Base-by-base conservation (phyloP, 2,329 filamentous ascomycete genomes). In the Chaetomiaceae sp. region DNA sequence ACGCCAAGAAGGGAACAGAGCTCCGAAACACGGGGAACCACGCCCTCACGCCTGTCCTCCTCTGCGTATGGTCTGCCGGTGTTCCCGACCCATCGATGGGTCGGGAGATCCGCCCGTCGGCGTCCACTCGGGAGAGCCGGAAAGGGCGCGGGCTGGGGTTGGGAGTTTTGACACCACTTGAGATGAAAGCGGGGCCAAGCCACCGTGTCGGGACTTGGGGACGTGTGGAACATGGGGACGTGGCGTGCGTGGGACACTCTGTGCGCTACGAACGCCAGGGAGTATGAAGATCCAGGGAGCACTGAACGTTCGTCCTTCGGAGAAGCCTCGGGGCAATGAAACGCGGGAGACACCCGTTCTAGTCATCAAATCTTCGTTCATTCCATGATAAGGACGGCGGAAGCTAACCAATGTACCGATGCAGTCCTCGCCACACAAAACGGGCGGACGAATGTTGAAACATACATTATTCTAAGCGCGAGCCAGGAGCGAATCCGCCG, bases 1-100 rank as follows among this genome's bases (percentile, higher is more conserved):
- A 39, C 34, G 33, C 42, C 46, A 44, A 49, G 42, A 35, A 43
- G 26, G 42, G 29, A 40, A 38, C 30, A 27, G 17, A 44, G 18
- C 36, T 47, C 44, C 44, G 48, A 50, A 44, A 50, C 48, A 47
- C 26, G 30, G 26, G 36, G 33, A 43, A 37, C 27, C 45, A 42
- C 35, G 38, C 35, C 43, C 27, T 19, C 19, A 10, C 11, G 19
- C 11, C 27, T 38, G 17, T 38, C 20, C 29, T 22, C 33, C 33
- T 19, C 12, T 2, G 18, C 3, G 18, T 34, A 11, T 36, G 11
- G 17, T 19, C 18, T 17, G 20, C 17, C 17, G 22, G 17, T 20
- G 6, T 34, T 15, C 30, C 30, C 33, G 19, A 24, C 26, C 32
- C 12, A 20, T 20, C 18, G 14, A 34, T n/a, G 18, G 43, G 17